Conservation (phyloP, 176 grass and related monocot genomes). For the Bothriochloa decipiens region DNA sequence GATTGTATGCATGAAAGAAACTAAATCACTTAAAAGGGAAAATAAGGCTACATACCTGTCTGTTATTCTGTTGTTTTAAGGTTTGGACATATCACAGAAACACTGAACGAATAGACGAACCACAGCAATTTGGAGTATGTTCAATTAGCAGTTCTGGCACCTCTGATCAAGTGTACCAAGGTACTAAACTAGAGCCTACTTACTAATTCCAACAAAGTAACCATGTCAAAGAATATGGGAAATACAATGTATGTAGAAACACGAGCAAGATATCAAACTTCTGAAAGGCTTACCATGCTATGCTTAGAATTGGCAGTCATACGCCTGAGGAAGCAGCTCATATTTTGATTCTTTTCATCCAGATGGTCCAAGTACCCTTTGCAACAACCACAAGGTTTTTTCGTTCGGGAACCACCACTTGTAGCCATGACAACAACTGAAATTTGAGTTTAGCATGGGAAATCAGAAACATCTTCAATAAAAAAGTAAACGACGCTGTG, state of each 20-base stretch:
- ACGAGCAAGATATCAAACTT: not conserved
- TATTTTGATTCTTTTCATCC: slow-evolving; percentile 22
- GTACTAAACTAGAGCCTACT: not conserved
- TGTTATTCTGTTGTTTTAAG: not conserved
- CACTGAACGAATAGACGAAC: not conserved
- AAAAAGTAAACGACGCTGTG: not conserved
- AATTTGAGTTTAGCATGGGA: not conserved
- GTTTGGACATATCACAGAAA: not conserved
- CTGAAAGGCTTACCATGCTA: slow-evolving; percentile 39
- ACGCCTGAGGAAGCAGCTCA: slow-evolving; percentile 33
- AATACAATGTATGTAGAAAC: not conserved
- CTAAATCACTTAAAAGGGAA: not conserved
- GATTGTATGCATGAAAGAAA: slow-evolving; percentile 20
- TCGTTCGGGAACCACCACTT: not conserved
- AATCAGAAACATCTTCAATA: not conserved
- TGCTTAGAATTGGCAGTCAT: slow-evolving; percentile 43
- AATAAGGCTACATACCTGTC: slow-evolving; percentile 10
- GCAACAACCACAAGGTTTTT: slow-evolving; percentile 32
- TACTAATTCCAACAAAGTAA: not conserved
- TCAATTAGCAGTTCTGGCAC: not conserved
- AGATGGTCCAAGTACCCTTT: slow-evolving; percentile 24
- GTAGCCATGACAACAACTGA: slow-evolving; percentile 15
- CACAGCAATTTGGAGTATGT: not conserved
- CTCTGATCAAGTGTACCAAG: not conserved
- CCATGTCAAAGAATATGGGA: not conserved